phyloP scores from a whole-genome alignment of 2,329 filamentous ascomycete species.

The Dactylellina cionopaga region DNA sequence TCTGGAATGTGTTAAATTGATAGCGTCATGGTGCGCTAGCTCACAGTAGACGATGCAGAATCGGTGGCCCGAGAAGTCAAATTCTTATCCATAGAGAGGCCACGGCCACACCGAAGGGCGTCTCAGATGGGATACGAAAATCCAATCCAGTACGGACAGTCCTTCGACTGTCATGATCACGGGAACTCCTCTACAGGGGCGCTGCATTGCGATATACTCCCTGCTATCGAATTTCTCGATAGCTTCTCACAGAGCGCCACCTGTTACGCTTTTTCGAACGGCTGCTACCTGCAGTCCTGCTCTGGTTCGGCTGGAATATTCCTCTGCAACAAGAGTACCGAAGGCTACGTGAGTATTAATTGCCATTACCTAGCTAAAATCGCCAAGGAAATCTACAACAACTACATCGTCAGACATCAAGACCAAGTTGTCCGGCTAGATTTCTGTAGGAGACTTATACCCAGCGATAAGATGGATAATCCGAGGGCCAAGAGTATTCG shows the following conservation, averaged over 20 bases:
- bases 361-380: slow-evolving; percentile 27
- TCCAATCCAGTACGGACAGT: slow-evolving; percentile 34
- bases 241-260: slow-evolving; percentile 2
- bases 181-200: slow-evolving; percentile 17
- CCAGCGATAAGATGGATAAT: slow-evolving; percentile 8
- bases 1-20: no score
- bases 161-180: slow-evolving; percentile 43
- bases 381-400: slow-evolving; percentile 21
- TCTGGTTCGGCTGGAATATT: slow-evolving; percentile 29
- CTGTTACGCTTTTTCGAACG: slow-evolving; percentile 24
- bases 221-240: slow-evolving; percentile 21
- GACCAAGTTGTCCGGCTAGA: slow-evolving; percentile 22
- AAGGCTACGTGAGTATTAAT: slow-evolving; percentile 9
- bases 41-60: background rate
- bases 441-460: slow-evolving; percentile 15
- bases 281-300: slow-evolving; percentile 33
- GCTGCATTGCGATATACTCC: slow-evolving; percentile 17
- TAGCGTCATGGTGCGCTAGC: no score
- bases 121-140: slow-evolving; percentile 12
- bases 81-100: background rate
- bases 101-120: slow-evolving; percentile 6
- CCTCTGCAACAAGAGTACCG: slow-evolving; percentile 22
- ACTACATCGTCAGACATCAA: slow-evolving; percentile 33
- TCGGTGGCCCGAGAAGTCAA: background rate
- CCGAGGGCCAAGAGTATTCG: slow-evolving; percentile 24